Percentiles rank a stretch among this genome's conserved stretches.
Conservation (phyloP, 805 yeast genomes). For the Hanseniaspora meyeri region DNA sequence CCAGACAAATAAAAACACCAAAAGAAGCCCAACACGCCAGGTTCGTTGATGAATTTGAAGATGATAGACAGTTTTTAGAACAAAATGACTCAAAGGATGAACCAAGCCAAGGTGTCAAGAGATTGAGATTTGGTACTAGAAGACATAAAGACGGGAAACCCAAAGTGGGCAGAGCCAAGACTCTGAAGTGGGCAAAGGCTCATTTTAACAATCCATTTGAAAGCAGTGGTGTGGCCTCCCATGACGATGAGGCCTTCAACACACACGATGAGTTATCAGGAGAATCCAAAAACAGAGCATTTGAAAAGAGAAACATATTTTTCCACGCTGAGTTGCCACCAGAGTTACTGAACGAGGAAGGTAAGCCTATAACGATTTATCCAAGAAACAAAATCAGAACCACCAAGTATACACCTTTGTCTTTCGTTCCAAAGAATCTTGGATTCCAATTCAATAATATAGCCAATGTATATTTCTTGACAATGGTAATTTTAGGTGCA, state of each 20-base stretch:
- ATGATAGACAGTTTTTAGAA: slow-evolving; percentile 8
- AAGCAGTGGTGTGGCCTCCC: slow-evolving; percentile 17
- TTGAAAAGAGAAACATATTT: slow-evolving; percentile 39
- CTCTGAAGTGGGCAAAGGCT: slow-evolving; percentile 38
- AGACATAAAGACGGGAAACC: slow-evolving; percentile 64
- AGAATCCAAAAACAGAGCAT: slow-evolving; percentile 29
- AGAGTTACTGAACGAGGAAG: slow-evolving; percentile 45
- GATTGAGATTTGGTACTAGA: slow-evolving; percentile 87
- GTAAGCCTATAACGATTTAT: slow-evolving; percentile 47
- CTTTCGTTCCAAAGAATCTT: slow-evolving; percentile 78
- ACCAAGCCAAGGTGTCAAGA: slow-evolving; percentile 37
- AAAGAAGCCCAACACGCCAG: slow-evolving; percentile 18
- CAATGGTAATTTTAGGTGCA: slow-evolving; percentile 65
- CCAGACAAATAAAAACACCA: slow-evolving; percentile 19
- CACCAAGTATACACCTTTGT: slow-evolving; percentile 83
- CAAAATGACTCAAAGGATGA: slow-evolving; percentile 10
- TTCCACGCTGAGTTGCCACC: slow-evolving; percentile 53
- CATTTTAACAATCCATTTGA: slow-evolving; percentile 25
- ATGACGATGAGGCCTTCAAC: slow-evolving; percentile 20
- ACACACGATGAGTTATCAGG: slow-evolving; percentile 19
- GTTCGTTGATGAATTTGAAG: slow-evolving; percentile 20
- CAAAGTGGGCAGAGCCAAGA: slow-evolving; percentile 43
- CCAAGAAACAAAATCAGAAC: slow-evolving; percentile 89
- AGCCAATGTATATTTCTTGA: slow-evolving; percentile 80
- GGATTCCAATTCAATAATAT: slow-evolving; percentile 70